Evolutionary conservation across 345 rosid species (phyloP), one percentile per base, ranked within the genome.

Genomic region (Garcia nutans): DNA sequence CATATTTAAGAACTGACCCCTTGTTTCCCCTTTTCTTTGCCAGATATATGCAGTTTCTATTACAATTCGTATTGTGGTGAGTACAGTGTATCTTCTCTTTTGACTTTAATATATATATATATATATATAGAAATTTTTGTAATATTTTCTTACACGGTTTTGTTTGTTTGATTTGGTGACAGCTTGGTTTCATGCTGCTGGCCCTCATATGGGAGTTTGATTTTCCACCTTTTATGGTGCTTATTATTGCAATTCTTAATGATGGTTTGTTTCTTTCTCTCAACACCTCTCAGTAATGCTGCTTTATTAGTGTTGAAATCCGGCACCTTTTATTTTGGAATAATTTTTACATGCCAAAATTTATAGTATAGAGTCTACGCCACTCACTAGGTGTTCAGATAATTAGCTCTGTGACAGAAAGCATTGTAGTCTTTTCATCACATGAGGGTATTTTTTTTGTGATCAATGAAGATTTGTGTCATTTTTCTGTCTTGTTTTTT

Each of bases 171-270:
- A 57, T 11, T 50, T 80, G 65, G 63, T 79, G 70, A 71, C 92
- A 96, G 99, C 93, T 96, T 82, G 99, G 99, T 58, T 96, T 96
- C 88, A 92, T 96, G 99, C 86, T 96, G 55, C 84, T 96, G 74
- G 99, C 99, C 15, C 97, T 96, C 74, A 88, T 96, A 80, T 96
- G 99, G 97, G 76, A 89, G 87, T 96, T 93, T 74, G 99, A 96
- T 81, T 96, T 96, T 79, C 99, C 99, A 57, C 99, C 99, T 65
- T 96, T 96, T 82, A 96, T 96, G 99, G 99, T 96, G 85, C 98
- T 96, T 85, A 90, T 93, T 74, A 96, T 96, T 70, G 99, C 99
- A 44, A 93, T 96, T 82, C 93, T 93, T 50, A 96, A 96, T 74
- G 98, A 96, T 77, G 99, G 98, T 96, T 76, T 1, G 94, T 28